Conservation (phyloP, 768 basidiomycete species). For the Paxillus rubicundulus region DNA sequence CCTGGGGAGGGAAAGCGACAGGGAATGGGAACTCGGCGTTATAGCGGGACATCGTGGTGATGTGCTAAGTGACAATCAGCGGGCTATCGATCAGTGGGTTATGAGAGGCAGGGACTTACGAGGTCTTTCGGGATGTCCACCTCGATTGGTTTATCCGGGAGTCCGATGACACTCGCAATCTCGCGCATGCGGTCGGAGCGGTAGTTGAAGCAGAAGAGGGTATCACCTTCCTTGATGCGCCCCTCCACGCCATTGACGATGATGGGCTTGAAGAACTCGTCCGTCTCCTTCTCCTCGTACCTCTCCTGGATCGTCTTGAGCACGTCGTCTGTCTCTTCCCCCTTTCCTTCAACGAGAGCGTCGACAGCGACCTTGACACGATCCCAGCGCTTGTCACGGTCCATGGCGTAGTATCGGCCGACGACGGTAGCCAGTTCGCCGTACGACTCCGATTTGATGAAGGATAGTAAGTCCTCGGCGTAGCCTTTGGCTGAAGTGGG, state of each 20-base stretch:
- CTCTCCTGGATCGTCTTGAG: slow-evolving; percentile 68
- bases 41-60: slow-evolving; percentile 93
- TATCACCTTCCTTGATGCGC: slow-evolving; percentile 83
- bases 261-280: slow-evolving; percentile 95
- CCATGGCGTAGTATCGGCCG: slow-evolving; percentile 96
- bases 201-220: slow-evolving; percentile 96
- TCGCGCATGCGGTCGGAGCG: slow-evolving; percentile 96
- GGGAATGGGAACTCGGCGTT: slow-evolving; percentile 88
- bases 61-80: slow-evolving; percentile 46
- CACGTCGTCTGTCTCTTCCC: slow-evolving; percentile 53
- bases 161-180: slow-evolving; percentile 76
- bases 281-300: slow-evolving; percentile 84
- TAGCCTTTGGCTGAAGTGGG: slow-evolving; percentile 81
- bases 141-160: slow-evolving; percentile 82
- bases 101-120: slow-evolving; percentile 40
- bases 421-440: slow-evolving; percentile 84
- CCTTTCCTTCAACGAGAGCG: slow-evolving; percentile 70
- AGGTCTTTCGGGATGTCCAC: slow-evolving; percentile 77
- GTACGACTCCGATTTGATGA: slow-evolving; percentile 70
- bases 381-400: slow-evolving; percentile 96
- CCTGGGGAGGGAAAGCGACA: slow-evolving; percentile 90
- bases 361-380: slow-evolving; percentile 88
- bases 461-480: slow-evolving; percentile 71
- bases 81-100: not conserved
- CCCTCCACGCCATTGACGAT: slow-evolving; percentile 79